phyloP scores from a whole-genome alignment of 2,329 filamentous ascomycete species.

The Teratosphaeria zuluensis region DNA sequence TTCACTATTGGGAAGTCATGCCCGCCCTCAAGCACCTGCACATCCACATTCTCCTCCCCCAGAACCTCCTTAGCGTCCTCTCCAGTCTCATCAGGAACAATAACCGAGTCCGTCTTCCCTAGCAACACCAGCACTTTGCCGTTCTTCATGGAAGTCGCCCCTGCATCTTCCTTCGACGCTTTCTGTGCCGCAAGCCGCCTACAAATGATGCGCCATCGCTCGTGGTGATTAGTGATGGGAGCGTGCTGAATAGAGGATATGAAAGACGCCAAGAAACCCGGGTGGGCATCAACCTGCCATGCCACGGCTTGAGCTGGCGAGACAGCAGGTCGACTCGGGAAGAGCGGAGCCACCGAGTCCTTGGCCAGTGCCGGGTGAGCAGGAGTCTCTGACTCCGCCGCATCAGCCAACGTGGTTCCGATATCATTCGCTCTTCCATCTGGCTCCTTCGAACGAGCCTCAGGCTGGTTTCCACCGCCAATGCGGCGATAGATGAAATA shows the following conservation, averaged over 20 bases:
- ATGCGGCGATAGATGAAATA: slow-evolving; percentile 44
- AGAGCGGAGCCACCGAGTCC: slow-evolving; percentile 31
- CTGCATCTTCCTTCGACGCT: slow-evolving; percentile 13
- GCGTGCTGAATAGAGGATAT: slow-evolving; percentile 60
- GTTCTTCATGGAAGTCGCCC: slow-evolving; percentile 26
- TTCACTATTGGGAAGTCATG: slow-evolving; percentile 61
- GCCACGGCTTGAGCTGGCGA: slow-evolving; percentile 53
- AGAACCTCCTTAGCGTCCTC: slow-evolving; percentile 51
- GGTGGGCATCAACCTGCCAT: slow-evolving; percentile 60
- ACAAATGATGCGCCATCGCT: slow-evolving; percentile 52
- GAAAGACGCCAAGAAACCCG: slow-evolving; percentile 60
- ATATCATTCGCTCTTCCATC: not conserved
- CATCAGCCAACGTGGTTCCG: slow-evolving; percentile 2
- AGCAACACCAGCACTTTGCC: slow-evolving; percentile 56
- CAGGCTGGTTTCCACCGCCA: slow-evolving; percentile 8
- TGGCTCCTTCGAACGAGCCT: not conserved
- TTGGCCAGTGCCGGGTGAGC: slow-evolving; percentile 11
- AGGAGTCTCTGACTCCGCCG: slow-evolving; percentile 16
- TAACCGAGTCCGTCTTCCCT: slow-evolving; percentile 56
- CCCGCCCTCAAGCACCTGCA: slow-evolving; percentile 51
- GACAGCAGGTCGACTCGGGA: slow-evolving; percentile 41
- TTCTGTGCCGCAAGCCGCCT: slow-evolving; percentile 38
- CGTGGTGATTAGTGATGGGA: slow-evolving; percentile 56
- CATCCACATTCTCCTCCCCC: slow-evolving; percentile 48
- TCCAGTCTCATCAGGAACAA: slow-evolving; percentile 54